Evolutionary conservation across 805 yeast species (phyloP).

Genomic region (Candida boidinii): DNA sequence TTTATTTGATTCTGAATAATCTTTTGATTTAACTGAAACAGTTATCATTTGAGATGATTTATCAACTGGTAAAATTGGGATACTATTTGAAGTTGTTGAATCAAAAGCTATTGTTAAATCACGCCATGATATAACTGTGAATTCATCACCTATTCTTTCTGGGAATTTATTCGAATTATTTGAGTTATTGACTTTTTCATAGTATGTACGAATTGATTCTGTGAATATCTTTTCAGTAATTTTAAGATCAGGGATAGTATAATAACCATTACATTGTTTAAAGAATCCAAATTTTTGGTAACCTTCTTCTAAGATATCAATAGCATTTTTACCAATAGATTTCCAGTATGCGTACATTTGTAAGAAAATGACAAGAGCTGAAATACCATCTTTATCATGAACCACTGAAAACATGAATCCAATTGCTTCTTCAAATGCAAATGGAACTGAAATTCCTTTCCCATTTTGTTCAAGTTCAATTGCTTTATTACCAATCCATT

Average conservation of each 20-base stretch:
- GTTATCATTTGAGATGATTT: conserved; percentile 83
- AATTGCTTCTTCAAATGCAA: conserved; percentile 92
- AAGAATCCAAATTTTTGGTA: conserved; percentile 67
- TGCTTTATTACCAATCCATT: conserved; percentile 94
- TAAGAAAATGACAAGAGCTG: conserved; percentile 69
- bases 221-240: conserved; percentile 49
- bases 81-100: conserved; percentile 47
- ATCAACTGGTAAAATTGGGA: conserved; percentile 66
- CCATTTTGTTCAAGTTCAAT: conserved; percentile 55
- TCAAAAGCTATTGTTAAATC: conserved; percentile 83
- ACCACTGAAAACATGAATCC: conserved; percentile 85
- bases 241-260: conserved; percentile 47
- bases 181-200: no score
- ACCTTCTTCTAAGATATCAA: conserved; percentile 48
- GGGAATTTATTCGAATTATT: conserved; percentile 30
- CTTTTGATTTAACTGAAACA: conserved; percentile 29
- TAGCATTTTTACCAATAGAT: conserved; percentile 26
- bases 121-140: conserved; percentile 58
- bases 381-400: conserved; percentile 89
- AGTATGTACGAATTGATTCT: conserved; percentile 25
- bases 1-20: conserved; percentile 3
- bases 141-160: conserved; percentile 42
- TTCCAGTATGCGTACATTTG: conserved; percentile 56
- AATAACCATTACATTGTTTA: conserved; percentile 84
- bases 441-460: conserved; percentile 68